phyloP scores from a whole-genome alignment of 2,329 filamentous ascomycete genomes.

The Nemania sp. region DNA sequence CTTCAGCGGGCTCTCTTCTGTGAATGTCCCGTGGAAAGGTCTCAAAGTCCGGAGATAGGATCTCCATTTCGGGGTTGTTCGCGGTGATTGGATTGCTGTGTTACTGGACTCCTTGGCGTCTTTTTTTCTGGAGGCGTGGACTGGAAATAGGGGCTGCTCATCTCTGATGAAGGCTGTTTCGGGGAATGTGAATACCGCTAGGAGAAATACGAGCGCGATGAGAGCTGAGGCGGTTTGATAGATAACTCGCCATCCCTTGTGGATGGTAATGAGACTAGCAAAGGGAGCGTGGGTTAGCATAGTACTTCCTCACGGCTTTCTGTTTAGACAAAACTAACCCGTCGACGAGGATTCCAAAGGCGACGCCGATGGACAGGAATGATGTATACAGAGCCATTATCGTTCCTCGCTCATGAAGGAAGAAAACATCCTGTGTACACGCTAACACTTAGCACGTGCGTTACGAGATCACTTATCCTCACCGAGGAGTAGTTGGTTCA shows the following conservation, averaged over 20 bases:
- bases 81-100: not conserved
- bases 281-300: not conserved
- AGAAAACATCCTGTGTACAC: conserved; percentile 54
- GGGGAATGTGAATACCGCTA: conserved; percentile 57
- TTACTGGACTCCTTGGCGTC: not conserved
- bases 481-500: too few species aligned
- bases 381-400: conserved; percentile 53
- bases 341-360: conserved; percentile 47
- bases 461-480: not conserved
- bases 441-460: not conserved
- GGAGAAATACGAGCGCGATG: conserved; percentile 50
- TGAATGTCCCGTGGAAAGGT: conserved; percentile 47
- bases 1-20: conserved; percentile 50
- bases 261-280: conserved; percentile 50
- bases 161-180: conserved; percentile 54
- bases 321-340: conserved; percentile 35
- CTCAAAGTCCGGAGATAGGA: conserved; percentile 43
- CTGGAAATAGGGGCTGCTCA: not conserved
- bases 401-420: conserved; percentile 57
- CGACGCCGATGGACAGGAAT: conserved; percentile 47
- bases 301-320: not conserved
- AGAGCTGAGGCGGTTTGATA: conserved; percentile 56
- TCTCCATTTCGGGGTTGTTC: conserved; percentile 27
- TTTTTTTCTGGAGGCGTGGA: not conserved
- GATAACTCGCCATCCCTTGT: conserved; percentile 53